phyloP scores from a whole-genome alignment of 192 early-diverging fungal genomes.

The Kappamyces sp. region DNA sequence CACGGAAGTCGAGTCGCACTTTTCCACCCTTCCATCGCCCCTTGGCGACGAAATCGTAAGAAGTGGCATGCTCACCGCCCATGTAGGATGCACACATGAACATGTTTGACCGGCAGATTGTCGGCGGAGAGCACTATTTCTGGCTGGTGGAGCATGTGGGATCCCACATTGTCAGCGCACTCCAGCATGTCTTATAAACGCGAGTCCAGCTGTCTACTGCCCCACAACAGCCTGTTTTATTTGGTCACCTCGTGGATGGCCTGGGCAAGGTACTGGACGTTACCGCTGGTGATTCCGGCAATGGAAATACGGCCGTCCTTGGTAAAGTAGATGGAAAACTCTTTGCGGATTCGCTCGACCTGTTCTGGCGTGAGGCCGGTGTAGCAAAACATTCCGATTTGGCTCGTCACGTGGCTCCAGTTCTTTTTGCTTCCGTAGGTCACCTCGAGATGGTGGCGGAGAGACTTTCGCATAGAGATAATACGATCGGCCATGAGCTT shows the following conservation, averaged over 20 bases:
- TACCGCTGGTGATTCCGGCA: conserved; percentile 86
- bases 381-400: conserved; percentile 99
- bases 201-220: no score
- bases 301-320: conserved; percentile 94
- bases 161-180: no score
- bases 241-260: conserved; percentile 93
- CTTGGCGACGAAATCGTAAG: conserved; percentile 29
- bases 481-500: conserved; percentile 97
- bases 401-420: conserved; percentile 90
- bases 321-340: conserved; percentile 92
- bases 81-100: conserved; percentile 33
- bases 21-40: conserved; percentile 23
- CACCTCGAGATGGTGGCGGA: conserved; percentile 73
- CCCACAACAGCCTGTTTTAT: conserved; percentile 16
- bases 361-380: conserved; percentile 87
- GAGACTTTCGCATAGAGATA: conserved; percentile 79
- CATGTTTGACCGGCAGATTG: conserved; percentile 20
- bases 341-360: conserved; percentile 71
- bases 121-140: conserved; percentile 8
- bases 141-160: conserved; percentile 4
- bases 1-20: conserved; percentile 19
- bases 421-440: conserved; percentile 67
- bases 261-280: conserved; percentile 94
- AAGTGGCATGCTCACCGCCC: no score
- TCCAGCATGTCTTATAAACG: no score